phyloP scores from a whole-genome alignment of 75 land plant species.

The Isoetes taiwanensis region DNA sequence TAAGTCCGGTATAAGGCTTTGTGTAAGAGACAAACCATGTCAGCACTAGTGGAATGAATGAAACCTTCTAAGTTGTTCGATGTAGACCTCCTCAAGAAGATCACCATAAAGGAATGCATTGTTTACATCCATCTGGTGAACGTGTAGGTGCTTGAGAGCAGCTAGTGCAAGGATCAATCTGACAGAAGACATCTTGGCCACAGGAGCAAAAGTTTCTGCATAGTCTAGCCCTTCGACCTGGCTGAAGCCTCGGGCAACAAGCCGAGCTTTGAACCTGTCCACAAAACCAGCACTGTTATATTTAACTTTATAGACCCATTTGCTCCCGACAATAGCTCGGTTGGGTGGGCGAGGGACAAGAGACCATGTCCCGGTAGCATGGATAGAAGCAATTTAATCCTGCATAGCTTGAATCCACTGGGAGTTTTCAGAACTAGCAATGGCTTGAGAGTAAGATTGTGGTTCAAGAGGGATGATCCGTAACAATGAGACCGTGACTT shows the following conservation, averaged over 20 bases:
- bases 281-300: neutral
- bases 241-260: conserved; percentile 1
- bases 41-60: too few species aligned
- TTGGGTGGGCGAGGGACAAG: neutral
- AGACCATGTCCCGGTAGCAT: too few species aligned
- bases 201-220: conserved; percentile 10
- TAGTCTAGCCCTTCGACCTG: conserved; percentile 7
- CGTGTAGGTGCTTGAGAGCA: neutral
- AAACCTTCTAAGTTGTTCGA: conserved; percentile 9
- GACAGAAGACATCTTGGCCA: neutral
- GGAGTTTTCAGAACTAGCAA: too few species aligned
- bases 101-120: conserved; percentile 9
- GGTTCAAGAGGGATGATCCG: too few species aligned
- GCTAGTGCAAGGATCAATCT: neutral
- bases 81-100: conserved; percentile 3
- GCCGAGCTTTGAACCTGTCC: conserved; percentile 1
- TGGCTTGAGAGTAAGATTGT: too few species aligned
- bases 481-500: too few species aligned
- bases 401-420: too few species aligned
- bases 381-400: too few species aligned
- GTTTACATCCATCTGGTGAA: conserved; percentile 9
- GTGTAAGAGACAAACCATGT: neutral
- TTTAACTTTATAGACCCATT: conserved; percentile 8
- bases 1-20: conserved; percentile 10
- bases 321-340: neutral